Conservation (phyloP, 2,329 filamentous ascomycete genomes). For the Aspergillus sp. region DNA sequence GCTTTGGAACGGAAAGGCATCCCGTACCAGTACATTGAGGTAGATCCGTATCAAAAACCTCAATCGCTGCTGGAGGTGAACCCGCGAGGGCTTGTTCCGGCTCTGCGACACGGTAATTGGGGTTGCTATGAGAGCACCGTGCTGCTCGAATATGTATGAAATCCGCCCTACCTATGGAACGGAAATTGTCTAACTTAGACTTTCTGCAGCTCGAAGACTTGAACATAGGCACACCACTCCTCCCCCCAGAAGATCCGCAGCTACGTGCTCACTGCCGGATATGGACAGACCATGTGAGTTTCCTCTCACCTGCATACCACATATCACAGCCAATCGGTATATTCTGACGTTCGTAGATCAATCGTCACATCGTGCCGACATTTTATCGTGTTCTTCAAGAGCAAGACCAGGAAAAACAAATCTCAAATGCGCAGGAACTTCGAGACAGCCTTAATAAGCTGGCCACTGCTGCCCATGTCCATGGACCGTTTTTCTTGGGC, state of each 20-base stretch:
- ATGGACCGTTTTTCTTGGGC: constrained; percentile 68
- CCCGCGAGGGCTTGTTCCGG: constrained; percentile 70
- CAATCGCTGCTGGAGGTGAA: constrained; percentile 69
- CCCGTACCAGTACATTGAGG: constrained; percentile 80
- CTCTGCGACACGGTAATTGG: constrained; percentile 74
- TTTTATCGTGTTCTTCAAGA: constrained; percentile 72
- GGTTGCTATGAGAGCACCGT: constrained; percentile 76
- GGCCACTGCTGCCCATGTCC: constrained; percentile 51
- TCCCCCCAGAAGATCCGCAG: constrained; percentile 62
- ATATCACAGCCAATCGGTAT: background rate
- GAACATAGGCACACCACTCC: constrained; percentile 53
- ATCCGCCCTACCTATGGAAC: background rate
- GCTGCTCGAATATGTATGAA: constrained; percentile 75
- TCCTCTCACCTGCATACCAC: background rate
- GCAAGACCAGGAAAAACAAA: constrained; percentile 56
- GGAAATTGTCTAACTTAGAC: background rate
- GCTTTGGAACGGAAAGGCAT: constrained; percentile 75
- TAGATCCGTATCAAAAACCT: constrained; percentile 73
- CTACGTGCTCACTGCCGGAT: constrained; percentile 68
- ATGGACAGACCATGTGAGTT: constrained; percentile 72
- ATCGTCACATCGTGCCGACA: constrained; percentile 67
- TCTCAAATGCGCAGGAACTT: constrained; percentile 56
- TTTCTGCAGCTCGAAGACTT: constrained; percentile 67
- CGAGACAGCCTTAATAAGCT: constrained; percentile 61
- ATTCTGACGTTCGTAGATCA: constrained; percentile 51